These are phyloP conservation scores for Limtongia smithiae DNA, from an alignment of 805 yeast genomes.

Conservation along the genomic window DNA sequence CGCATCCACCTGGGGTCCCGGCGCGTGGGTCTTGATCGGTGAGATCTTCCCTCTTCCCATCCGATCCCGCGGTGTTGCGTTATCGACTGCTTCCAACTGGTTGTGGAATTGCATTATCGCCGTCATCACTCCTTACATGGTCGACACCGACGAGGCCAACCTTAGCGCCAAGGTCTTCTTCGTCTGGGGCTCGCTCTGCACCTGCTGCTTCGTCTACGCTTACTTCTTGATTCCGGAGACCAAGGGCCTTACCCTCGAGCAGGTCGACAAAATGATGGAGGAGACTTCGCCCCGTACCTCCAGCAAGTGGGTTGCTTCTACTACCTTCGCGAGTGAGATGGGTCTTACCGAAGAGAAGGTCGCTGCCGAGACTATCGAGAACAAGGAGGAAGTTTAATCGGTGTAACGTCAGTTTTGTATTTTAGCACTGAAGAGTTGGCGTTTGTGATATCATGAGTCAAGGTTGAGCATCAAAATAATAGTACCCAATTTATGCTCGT, in stretches of 20 bases:
- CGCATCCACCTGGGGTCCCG: conserved; percentile 60
- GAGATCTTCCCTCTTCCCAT: conserved; percentile 67
- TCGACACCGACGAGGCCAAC: conserved; percentile 59
- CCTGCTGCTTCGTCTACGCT: conserved; percentile 39
- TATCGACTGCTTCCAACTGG: conserved; percentile 77
- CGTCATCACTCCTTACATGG: conserved; percentile 69
- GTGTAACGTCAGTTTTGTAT: no score
- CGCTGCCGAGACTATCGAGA: neutral
- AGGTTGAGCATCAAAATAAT: no score
- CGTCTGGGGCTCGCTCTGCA: conserved; percentile 63
- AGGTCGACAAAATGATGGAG: conserved; percentile 57
- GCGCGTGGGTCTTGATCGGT: conserved; percentile 62
- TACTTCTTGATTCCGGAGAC: conserved; percentile 70
- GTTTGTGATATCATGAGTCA: no score
- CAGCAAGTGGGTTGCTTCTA: conserved; percentile 8
- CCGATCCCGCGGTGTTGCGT: conserved; percentile 67
- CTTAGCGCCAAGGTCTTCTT: conserved; percentile 64
- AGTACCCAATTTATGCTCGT: no score
- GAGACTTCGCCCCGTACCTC: conserved; percentile 10
- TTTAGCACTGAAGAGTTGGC: no score
- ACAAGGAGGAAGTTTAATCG: no score
- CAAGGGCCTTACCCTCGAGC: conserved; percentile 72
- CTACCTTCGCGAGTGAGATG: conserved; percentile 17
- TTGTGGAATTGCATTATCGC: conserved; percentile 70
- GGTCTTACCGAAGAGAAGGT: conserved; percentile 3